Evolutionary conservation across 371 early-diverging fungal genomes (phyloP).

Genomic region (Capillidium heterosporum): DNA sequence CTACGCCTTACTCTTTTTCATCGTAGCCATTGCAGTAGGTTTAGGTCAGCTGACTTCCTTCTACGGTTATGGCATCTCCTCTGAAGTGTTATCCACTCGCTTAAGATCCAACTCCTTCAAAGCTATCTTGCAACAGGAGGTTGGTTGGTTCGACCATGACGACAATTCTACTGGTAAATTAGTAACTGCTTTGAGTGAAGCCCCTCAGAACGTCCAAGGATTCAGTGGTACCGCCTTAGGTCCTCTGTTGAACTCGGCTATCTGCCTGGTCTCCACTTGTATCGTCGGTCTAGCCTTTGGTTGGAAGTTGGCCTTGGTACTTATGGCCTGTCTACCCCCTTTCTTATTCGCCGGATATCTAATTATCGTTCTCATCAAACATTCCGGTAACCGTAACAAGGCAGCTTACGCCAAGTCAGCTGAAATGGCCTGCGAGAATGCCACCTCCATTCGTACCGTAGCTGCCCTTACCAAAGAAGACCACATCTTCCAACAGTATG

Average conservation of each 20-base stretch:
- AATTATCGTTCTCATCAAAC: neutral
- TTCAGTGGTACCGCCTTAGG: slow-evolving; percentile 14
- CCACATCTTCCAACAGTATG: neutral
- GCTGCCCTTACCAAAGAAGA: slow-evolving; percentile 25
- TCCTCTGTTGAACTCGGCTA: slow-evolving; percentile 2
- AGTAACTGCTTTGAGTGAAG: slow-evolving; percentile 56
- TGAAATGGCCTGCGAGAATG: slow-evolving; percentile 68
- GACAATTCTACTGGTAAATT: slow-evolving; percentile 58
- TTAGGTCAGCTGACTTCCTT: no score
- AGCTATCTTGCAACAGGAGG: neutral
- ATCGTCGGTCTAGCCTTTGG: slow-evolving; percentile 37
- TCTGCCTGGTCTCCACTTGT: slow-evolving; percentile 1
- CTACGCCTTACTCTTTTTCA: no score
- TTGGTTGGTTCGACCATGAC: slow-evolving; percentile 49
- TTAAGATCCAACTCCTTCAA: slow-evolving; percentile 31
- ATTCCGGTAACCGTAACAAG: slow-evolving; percentile 22
- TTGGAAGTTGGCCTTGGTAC: slow-evolving; percentile 47
- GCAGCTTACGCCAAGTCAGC: slow-evolving; percentile 44
- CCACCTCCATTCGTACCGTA: slow-evolving; percentile 72
- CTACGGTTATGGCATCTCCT: slow-evolving; percentile 6
- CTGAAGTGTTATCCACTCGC: slow-evolving; percentile 28
- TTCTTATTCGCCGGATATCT: slow-evolving; percentile 5
- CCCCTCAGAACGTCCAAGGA: slow-evolving; percentile 38
- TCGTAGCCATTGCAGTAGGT: no score
- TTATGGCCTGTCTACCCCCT: slow-evolving; percentile 25